phyloP scores from a whole-genome alignment of 2,329 filamentous ascomycete species.

The Pleurostoma richardsiae region DNA sequence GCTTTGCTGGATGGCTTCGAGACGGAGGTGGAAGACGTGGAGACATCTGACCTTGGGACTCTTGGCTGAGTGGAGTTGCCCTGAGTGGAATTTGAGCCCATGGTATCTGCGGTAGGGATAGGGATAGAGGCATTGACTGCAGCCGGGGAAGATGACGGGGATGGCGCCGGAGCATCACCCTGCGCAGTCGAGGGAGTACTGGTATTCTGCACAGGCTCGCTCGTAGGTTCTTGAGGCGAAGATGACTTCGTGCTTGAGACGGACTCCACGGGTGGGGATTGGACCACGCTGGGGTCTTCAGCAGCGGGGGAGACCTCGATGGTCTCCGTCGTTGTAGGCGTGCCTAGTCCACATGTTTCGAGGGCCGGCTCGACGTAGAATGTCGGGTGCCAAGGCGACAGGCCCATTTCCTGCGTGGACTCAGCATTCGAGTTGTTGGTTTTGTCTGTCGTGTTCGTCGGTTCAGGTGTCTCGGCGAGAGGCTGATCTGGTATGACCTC shows the following conservation, averaged over 20 bases:
- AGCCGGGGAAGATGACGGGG: conserved; percentile 3
- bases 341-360: conserved; percentile 16
- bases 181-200: not conserved
- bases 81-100: not conserved
- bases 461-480: conserved; percentile 2
- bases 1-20: conserved; percentile 1
- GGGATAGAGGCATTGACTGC: not conserved
- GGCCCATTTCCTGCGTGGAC: conserved; percentile 11
- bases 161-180: not conserved
- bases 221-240: not conserved
- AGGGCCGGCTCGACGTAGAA: conserved; percentile 10
- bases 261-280: not conserved
- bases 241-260: not conserved
- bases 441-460: not conserved
- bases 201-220: not conserved
- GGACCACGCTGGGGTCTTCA: conserved; percentile 1
- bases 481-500: conserved; percentile 15
- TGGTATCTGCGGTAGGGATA: not conserved
- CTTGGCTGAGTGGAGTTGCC: conserved; percentile 1
- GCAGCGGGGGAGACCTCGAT: conserved; percentile 11
- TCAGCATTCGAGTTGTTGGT: not conserved
- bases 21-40: conserved; percentile 2
- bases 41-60: conserved; percentile 1
- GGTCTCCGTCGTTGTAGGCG: conserved; percentile 16
- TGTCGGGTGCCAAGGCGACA: conserved; percentile 18